Percentiles rank a stretch among this genome's conserved stretches.
These are phyloP conservation scores for Trichophyton simii DNA, from an alignment of 2,329 filamentous ascomycete species.

Conservation along the genomic window DNA sequence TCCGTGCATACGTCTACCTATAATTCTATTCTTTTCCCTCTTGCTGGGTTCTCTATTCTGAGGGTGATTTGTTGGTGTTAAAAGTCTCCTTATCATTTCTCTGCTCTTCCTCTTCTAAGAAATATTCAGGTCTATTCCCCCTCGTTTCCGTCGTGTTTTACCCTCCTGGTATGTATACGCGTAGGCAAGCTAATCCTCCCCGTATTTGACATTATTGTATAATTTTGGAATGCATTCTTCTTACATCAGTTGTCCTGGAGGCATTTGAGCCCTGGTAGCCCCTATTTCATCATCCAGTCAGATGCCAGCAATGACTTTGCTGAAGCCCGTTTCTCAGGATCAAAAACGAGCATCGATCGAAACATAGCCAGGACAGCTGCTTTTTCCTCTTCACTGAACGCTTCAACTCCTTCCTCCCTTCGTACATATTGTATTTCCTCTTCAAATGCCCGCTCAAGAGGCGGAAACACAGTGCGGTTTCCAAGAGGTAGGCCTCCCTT, in stretches of 20 bases:
- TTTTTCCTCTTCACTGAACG: slow-evolving; percentile 11
- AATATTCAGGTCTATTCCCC: not conserved
- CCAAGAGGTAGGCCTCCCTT: slow-evolving; percentile 11
- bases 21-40: not conserved
- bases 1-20: not conserved
- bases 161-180: not conserved
- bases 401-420: slow-evolving; percentile 7
- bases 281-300: slow-evolving; percentile 13
- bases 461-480: slow-evolving; percentile 11
- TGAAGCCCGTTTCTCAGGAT: slow-evolving; percentile 9
- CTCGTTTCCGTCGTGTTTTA: too few species aligned
- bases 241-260: not conserved
- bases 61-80: not conserved
- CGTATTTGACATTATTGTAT: not conserved
- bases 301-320: slow-evolving; percentile 8
- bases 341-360: slow-evolving; percentile 10
- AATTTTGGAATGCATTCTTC: not conserved
- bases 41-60: not conserved
- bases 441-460: slow-evolving; percentile 15
- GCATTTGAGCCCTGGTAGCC: slow-evolving; percentile 7
- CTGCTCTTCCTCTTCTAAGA: not conserved
- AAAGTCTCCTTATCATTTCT: not conserved
- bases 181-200: not conserved
- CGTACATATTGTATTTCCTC: slow-evolving; percentile 11
- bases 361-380: slow-evolving; percentile 10